Evolutionary conservation across 352 stramenopile species (phyloP), one percentile per base, ranked within the genome.

Genomic region (Phytophthora kernoviae): DNA sequence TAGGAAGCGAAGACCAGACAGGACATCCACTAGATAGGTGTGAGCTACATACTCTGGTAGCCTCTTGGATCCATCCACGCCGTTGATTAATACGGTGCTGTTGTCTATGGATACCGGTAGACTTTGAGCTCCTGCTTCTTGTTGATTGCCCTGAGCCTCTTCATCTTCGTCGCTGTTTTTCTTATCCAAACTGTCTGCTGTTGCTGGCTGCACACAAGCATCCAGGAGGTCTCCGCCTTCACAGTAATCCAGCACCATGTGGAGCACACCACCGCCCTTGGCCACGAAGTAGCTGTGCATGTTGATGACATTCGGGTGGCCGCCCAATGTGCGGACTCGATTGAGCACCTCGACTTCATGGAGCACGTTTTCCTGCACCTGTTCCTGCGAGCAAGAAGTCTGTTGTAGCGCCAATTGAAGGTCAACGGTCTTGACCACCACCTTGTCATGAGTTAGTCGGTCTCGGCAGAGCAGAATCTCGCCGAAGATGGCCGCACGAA

Each of bases 231-330:
- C 84, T 20, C 84, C 84, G 18, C 80, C 77, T 37, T 87, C 77
- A 45, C 84, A 93, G 45, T 90, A 90, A 54, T 93, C 81, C n/a
- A 91, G 62, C 37, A 93, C 84, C 40, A 93, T 68, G 47, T 90
- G 78, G 36, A 92, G 65, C 30, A 76, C 58, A 48, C 68, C 64
- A 52, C 64, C 64, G 44, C 52, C 58, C n/a, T 75, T 70, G 53
- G 68, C 64, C 22, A 93, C 72, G 58, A 85, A 90, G 71, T 84
- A 87, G 43, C 77, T 69, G 62, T 72, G 81, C 75, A 93, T 73
- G 41, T 75, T 65, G 50, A 93, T 82, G 22, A 93, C 67, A 54
- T 93, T 91, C 40, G 77, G 63, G 59, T 93, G 84, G 39, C 84
- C 81, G 27, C 84, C 84, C 18, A 73, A 58, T 24, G 69, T 58